phyloP scores from a whole-genome alignment of 1,284 basidiomycete species.

The Pterula multifida region DNA sequence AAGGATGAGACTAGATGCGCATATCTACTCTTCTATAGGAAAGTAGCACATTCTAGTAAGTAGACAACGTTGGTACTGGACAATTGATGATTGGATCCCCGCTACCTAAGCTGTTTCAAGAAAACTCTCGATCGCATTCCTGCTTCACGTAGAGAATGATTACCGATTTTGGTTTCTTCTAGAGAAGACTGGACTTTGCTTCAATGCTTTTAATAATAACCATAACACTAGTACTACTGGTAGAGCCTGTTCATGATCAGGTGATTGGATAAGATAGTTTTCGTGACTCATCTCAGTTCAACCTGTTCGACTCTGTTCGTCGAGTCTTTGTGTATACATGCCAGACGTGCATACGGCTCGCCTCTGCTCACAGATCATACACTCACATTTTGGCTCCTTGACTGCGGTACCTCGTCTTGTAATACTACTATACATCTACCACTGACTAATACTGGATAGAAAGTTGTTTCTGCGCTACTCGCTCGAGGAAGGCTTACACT shows the following conservation, averaged over 20 bases:
- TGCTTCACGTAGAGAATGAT: too few species aligned
- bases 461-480: conserved; percentile 73
- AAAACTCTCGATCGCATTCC: too few species aligned
- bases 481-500: conserved; percentile 76
- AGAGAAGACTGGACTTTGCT: too few species aligned
- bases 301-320: background rate
- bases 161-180: too few species aligned
- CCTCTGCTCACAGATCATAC: conserved; percentile 66
- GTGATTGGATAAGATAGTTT: background rate
- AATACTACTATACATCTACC: background rate
- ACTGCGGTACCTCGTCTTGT: conserved; percentile 45
- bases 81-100: too few species aligned
- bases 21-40: conserved; percentile 82
- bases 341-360: conserved; percentile 59
- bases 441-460: conserved; percentile 30
- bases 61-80: too few species aligned
- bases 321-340: conserved; percentile 28
- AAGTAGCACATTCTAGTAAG: conserved; percentile 16
- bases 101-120: too few species aligned
- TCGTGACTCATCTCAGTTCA: background rate
- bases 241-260: background rate
- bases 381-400: conserved; percentile 69
- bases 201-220: background rate
- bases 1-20: conserved; percentile 58
- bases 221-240: background rate